phyloP scores from a whole-genome alignment of 768 basidiomycete species.

The Saitozyma sp. region DNA sequence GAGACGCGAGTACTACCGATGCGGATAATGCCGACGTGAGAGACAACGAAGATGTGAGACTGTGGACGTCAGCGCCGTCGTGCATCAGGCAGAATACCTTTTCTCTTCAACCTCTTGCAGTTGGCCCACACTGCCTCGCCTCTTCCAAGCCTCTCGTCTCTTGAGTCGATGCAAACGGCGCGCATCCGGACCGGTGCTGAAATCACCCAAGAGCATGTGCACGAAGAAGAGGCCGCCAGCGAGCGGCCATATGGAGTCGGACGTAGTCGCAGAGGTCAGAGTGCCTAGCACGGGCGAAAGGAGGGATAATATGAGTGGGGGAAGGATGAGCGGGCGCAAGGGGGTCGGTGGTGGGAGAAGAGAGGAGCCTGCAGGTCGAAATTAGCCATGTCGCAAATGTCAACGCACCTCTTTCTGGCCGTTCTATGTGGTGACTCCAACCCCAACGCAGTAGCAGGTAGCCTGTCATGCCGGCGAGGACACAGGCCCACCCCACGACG shows the following conservation, averaged over 20 bases:
- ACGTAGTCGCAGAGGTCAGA: constrained; percentile 89
- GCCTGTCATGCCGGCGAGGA: constrained; percentile 14
- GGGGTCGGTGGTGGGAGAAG: constrained; percentile 35
- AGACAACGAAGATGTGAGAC: constrained; percentile 52
- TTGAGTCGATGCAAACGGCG: constrained; percentile 20
- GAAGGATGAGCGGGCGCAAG: constrained; percentile 59
- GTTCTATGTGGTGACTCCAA: constrained; percentile 17
- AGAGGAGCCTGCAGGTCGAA: not conserved
- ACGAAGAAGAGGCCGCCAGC: constrained; percentile 80
- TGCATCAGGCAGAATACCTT: constrained; percentile 21
- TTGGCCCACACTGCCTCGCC: constrained; percentile 16
- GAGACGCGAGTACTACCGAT: constrained; percentile 88
- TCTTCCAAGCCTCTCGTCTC: constrained; percentile 17
- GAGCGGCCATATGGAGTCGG: constrained; percentile 95
- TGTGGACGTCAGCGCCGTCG: constrained; percentile 11
- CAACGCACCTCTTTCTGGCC: not conserved
- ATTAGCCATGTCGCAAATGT: not conserved
- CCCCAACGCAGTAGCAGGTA: constrained; percentile 24
- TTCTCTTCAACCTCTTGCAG: constrained; percentile 34
- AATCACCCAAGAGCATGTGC: constrained; percentile 81
- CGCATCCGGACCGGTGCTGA: constrained; percentile 38
- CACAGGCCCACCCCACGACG: constrained; percentile 32
- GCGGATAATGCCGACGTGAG: constrained; percentile 78
- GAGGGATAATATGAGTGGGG: constrained; percentile 84
- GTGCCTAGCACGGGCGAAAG: constrained; percentile 88